phyloP scores from a whole-genome alignment of 2,329 filamentous ascomycete species.

The Cadophora sp. region DNA sequence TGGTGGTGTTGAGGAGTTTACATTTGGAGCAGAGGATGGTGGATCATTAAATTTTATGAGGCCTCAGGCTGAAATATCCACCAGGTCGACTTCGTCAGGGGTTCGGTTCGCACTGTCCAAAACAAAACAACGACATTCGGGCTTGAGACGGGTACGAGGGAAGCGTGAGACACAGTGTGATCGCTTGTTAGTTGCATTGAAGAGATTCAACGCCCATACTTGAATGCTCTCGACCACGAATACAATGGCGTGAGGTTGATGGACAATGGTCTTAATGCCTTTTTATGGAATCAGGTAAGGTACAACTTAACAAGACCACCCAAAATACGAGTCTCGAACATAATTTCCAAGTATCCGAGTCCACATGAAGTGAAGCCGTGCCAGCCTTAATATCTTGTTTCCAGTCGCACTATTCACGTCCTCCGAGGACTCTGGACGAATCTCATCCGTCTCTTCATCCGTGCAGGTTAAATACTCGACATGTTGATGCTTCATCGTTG shows the following conservation, averaged over 20 bases:
- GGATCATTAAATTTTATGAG: conserved; percentile 2
- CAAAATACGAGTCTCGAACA: neutral
- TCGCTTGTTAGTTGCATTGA: neutral
- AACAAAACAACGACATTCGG: neutral
- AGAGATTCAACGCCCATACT: neutral
- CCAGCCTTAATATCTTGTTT: neutral
- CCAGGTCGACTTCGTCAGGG: neutral
- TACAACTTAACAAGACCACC: neutral
- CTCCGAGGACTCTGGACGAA: neutral
- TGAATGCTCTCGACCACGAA: neutral
- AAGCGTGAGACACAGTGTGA: neutral
- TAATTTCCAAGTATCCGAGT: neutral
- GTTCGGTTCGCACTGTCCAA: neutral
- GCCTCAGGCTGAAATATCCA: conserved; percentile 5
- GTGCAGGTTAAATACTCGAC: neutral
- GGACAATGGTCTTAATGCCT: neutral
- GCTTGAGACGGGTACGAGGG: conserved; percentile 11
- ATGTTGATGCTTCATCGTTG: neutral
- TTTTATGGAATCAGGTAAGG: neutral
- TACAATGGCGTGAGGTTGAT: no score
- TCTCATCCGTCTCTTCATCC: neutral
- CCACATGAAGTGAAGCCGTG: neutral
- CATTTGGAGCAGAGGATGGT: neutral
- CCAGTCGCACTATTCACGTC: neutral
- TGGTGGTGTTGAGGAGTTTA: conserved; percentile 6